phyloP scores from a whole-genome alignment of 2,329 filamentous ascomycete genomes.

The Pestalotiopsis sp. region DNA sequence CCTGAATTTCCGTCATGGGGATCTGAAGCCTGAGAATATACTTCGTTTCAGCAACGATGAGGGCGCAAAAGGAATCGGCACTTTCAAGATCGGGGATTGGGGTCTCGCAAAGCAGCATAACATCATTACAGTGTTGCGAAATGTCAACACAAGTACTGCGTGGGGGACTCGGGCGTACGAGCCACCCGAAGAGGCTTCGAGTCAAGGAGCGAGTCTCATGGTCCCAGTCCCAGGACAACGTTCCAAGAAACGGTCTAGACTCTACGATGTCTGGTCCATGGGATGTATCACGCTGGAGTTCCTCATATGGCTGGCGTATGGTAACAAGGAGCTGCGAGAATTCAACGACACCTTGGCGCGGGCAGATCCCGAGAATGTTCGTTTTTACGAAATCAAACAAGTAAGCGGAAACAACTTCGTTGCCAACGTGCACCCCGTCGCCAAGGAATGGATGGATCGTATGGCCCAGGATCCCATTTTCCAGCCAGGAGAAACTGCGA shows the following conservation, averaged over 20 bases:
- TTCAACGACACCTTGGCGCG: neutral
- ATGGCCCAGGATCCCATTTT: neutral
- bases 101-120: neutral
- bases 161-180: neutral
- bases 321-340: neutral
- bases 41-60: too few relatives aligned
- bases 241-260: constrained; percentile 9
- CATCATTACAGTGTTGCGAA: neutral
- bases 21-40: too few relatives aligned
- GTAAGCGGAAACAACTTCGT: too few relatives aligned
- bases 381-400: neutral
- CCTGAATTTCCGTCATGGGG: too few relatives aligned
- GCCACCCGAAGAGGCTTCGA: neutral
- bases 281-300: constrained; percentile 18
- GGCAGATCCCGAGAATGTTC: neutral
- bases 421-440: neutral
- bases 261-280: constrained; percentile 21
- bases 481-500: neutral
- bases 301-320: constrained; percentile 16
- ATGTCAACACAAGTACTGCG: neutral
- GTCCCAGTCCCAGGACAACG: neutral
- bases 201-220: neutral
- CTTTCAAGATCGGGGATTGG: neutral
- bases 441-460: neutral
- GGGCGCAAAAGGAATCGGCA: too few relatives aligned